phyloP scores from a whole-genome alignment of 306 rosid species.

The cucumber (Cucumis sativus) region DNA sequence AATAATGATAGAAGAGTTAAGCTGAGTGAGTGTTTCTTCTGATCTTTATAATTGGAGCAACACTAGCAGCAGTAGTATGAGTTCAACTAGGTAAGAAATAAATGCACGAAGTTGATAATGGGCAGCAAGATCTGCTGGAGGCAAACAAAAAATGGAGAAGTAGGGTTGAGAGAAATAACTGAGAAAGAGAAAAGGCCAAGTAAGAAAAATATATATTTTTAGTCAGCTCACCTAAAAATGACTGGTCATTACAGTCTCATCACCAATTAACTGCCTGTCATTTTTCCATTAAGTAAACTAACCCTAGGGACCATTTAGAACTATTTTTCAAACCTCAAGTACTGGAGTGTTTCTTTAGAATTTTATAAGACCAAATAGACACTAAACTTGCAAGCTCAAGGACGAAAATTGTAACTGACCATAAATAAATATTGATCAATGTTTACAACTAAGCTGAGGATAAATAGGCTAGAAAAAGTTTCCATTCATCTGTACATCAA shows the following conservation, averaged over 20 bases:
- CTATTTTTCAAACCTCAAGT: neutral
- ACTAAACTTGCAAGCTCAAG: neutral
- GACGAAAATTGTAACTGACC: neutral
- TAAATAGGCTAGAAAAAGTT: neutral
- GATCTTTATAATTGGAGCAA: slow-evolving; percentile 6
- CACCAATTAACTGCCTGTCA: neutral
- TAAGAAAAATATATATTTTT: neutral
- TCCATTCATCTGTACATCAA: neutral
- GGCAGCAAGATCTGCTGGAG: neutral
- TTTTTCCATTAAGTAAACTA: neutral
- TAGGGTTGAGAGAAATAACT: neutral
- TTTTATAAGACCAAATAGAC: neutral
- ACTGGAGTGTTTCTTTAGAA: neutral
- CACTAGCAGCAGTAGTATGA: neutral
- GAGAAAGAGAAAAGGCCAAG: neutral
- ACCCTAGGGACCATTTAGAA: neutral
- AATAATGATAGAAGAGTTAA: slow-evolving; percentile 12
- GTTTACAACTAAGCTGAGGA: neutral
- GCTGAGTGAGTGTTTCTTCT: slow-evolving; percentile 8
- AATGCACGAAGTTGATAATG: slow-evolving; percentile 2
- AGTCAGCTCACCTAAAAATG: neutral
- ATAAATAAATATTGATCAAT: neutral
- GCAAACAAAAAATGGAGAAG: neutral
- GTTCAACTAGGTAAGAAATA: neutral
- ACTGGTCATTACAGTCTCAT: neutral